Evolutionary conservation across 2,329 filamentous ascomycete genomes (phyloP).

Genomic region (Aspergillus sp.): DNA sequence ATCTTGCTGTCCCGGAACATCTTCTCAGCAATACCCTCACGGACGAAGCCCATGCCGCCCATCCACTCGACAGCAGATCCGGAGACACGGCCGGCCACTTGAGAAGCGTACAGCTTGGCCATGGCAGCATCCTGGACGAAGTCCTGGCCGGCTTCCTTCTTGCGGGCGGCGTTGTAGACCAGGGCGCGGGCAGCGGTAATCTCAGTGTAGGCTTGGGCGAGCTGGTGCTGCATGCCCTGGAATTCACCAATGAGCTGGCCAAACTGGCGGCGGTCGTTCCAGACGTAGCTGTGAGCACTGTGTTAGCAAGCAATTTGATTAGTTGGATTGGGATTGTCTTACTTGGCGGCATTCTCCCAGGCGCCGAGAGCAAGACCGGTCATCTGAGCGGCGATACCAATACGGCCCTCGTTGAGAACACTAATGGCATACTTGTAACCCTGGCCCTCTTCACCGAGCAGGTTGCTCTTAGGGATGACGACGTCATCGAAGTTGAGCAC

Average conservation of each 20-base stretch:
- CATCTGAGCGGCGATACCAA: constrained; percentile 98
- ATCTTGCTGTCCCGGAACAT: constrained; percentile 98
- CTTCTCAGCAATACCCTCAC: constrained; percentile 96
- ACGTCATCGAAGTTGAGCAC: constrained; percentile 98
- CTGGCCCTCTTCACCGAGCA: constrained; percentile 80
- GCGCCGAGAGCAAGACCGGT: constrained; percentile 90
- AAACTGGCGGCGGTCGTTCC: constrained; percentile 98
- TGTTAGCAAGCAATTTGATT: not conserved
- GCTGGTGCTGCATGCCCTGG: constrained; percentile 98
- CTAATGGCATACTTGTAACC: constrained; percentile 98
- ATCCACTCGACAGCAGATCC: constrained; percentile 95
- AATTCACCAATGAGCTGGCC: constrained; percentile 90
- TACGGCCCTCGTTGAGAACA: constrained; percentile 90
- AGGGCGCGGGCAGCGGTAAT: constrained; percentile 85
- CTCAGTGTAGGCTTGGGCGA: constrained; percentile 91
- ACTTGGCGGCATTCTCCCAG: constrained; percentile 86
- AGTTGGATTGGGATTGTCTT: constrained; percentile 20
- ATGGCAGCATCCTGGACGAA: constrained; percentile 96
- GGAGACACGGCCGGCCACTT: constrained; percentile 82
- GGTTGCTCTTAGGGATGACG: constrained; percentile 76
- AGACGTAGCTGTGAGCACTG: constrained; percentile 61
- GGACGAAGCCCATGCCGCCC: constrained; percentile 98
- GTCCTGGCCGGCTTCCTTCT: constrained; percentile 95
- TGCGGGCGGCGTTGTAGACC: constrained; percentile 91
- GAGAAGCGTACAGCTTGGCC: constrained; percentile 92